Conservation (phyloP, 768 basidiomycete species). For the Termitomyces sp. region DNA sequence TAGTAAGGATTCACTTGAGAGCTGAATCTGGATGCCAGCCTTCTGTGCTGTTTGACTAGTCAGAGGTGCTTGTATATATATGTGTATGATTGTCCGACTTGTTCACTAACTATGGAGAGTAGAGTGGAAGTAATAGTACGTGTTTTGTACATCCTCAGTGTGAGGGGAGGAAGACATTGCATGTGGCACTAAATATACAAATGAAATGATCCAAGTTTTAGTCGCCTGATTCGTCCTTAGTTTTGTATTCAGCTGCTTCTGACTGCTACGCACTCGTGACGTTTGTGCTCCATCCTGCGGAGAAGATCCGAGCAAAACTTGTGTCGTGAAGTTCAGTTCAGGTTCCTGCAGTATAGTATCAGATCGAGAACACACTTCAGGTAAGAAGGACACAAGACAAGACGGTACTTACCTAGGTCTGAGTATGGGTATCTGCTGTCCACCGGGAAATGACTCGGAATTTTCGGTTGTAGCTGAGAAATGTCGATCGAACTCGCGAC, state of each 20-base stretch:
- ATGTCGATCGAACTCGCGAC: not conserved
- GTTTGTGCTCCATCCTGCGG: not conserved
- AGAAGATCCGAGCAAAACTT: not conserved
- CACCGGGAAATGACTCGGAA: not conserved
- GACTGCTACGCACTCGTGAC: slow-evolving; percentile 2
- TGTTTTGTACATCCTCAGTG: not conserved
- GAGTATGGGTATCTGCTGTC: not conserved
- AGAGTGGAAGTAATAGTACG: not conserved
- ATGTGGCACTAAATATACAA: not conserved
- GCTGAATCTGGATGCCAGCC: not conserved
- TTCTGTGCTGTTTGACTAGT: not conserved
- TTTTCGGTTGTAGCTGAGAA: not conserved
- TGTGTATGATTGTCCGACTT: not conserved
- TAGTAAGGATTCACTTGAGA: not conserved
- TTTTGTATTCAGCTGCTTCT: not conserved
- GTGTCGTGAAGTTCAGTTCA: not conserved
- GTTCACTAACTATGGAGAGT: not conserved
- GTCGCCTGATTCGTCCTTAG: not conserved
- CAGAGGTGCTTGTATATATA: slow-evolving; percentile 1
- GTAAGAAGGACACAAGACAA: not conserved
- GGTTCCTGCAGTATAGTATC: not conserved
- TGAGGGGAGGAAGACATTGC: too few relatives aligned
- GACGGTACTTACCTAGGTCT: not conserved
- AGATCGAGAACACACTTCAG: not conserved
- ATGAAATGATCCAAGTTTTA: not conserved